Evolutionary conservation across 2,329 filamentous ascomycete genomes (phyloP).

Genomic region (Monosporascus sp.): DNA sequence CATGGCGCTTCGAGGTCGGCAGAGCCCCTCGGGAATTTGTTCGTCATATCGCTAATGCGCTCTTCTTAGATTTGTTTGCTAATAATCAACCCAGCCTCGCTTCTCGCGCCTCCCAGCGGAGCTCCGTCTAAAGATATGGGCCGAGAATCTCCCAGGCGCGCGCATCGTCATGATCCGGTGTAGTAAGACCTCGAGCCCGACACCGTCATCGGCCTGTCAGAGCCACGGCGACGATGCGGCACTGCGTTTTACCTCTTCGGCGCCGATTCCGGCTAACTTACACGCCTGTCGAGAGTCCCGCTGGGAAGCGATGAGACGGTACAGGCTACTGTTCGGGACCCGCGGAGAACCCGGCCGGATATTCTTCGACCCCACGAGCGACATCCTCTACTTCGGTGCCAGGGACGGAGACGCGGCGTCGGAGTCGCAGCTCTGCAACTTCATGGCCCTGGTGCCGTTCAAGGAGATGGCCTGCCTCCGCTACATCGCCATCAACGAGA

Average conservation of each 20-base stretch:
- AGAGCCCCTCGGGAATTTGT: slow-evolving; percentile 13
- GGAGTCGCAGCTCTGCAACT: slow-evolving; percentile 40
- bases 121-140: slow-evolving; percentile 44
- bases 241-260: slow-evolving; percentile 33
- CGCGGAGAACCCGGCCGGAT: slow-evolving; percentile 36
- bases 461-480: slow-evolving; percentile 36
- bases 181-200: slow-evolving; percentile 23
- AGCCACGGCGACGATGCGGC: no score
- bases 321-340: slow-evolving; percentile 37
- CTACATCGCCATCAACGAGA: slow-evolving; percentile 41
- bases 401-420: slow-evolving; percentile 41
- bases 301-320: slow-evolving; percentile 36
- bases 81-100: slow-evolving; percentile 26
- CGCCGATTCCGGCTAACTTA: slow-evolving; percentile 38
- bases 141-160: slow-evolving; percentile 35
- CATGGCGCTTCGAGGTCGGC: no score
- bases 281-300: slow-evolving; percentile 44
- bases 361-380: slow-evolving; percentile 35
- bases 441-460: slow-evolving; percentile 37
- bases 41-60: slow-evolving; percentile 1
- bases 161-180: slow-evolving; percentile 41
- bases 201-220: slow-evolving; percentile 3
- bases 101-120: slow-evolving; percentile 42
- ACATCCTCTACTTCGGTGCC: slow-evolving; percentile 45
- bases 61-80: background rate